Evolutionary conservation across 441 rosid genomes (phyloP), one percentile per base, ranked within the genome.

Genomic region (Oxalis stricta): DNA sequence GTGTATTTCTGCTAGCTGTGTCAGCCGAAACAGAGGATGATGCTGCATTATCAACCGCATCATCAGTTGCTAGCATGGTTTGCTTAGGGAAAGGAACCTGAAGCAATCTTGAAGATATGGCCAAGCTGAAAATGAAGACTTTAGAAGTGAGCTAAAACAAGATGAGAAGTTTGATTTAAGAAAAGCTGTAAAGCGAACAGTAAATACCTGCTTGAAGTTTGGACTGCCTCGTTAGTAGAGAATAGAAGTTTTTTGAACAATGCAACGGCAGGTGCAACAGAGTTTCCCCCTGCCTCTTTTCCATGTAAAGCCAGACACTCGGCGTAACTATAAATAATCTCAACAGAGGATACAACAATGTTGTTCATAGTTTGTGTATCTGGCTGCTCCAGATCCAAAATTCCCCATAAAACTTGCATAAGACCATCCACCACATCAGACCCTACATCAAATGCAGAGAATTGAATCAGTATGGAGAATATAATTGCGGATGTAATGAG

Each of bases 31-130:
- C 70, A 44, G 84, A 50, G 41, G 75, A 60, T 52, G 91, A 60
- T 46, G 63, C 68, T 16, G 67, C 65, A 68, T 57, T 75, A 52
- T 93, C 96, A 18, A 50, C 79, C 53, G 72, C 69, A 59, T 93
- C 99, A 68, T 93, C 99, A 52, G 79, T 65, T 44, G 83, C 74
- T 71, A 89, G 69, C 79, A 85, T 82, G 31, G 94, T 89, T 68
- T 89, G 99, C 69, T 81, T 93, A 53, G 99, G 97, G 66, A 93
- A 93, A 41, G 99, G 99, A 56, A 93, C 99, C 71, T 89, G 99
- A 56, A 93, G 97, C 66, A 93, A 71, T 69, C 95, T 89, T 48
- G 99, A 89, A 13, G 99, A 85, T 74, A 93, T 85, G 38, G 99
- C 97, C 63, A 93, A 77, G 82, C 99, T 93, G 92, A 34, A 69